phyloP scores from a whole-genome alignment of 1,284 basidiomycete species.

The Phellinidium pouzarii region DNA sequence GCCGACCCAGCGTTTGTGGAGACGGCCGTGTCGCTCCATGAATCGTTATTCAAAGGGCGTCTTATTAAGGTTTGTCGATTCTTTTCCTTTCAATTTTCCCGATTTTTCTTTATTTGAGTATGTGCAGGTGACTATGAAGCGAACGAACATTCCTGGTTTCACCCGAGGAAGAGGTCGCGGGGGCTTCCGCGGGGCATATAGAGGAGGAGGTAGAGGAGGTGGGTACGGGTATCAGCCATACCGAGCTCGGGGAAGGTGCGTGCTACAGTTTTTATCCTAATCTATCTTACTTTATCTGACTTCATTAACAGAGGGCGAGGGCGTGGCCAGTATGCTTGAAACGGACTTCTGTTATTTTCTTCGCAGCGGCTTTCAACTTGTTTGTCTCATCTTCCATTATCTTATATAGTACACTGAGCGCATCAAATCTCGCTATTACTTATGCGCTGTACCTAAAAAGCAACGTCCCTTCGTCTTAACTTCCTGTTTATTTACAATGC shows the following conservation, averaged over 20 bases:
- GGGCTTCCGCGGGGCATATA: conserved; percentile 63
- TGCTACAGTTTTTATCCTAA: conserved; percentile 6
- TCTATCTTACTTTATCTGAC: not conserved
- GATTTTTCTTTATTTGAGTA: conserved; percentile 25
- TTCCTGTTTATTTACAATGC: not conserved
- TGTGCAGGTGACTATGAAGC: conserved; percentile 78
- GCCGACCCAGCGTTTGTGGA: conserved; percentile 91
- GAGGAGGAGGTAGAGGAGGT: conserved; percentile 44
- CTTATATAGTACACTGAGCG: conserved; percentile 8
- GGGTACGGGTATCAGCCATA: conserved; percentile 68
- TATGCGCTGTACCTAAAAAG: not conserved
- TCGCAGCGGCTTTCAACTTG: not conserved
- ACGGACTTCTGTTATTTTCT: not conserved
- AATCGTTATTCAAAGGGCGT: conserved; percentile 89
- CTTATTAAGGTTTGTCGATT: conserved; percentile 71
- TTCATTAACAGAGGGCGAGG: conserved; percentile 23
- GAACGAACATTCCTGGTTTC: conserved; percentile 90
- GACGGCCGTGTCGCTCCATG: conserved; percentile 92
- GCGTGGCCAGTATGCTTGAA: conserved; percentile 20
- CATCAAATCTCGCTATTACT: not conserved
- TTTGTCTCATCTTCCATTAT: not conserved
- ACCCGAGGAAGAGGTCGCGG: conserved; percentile 76
- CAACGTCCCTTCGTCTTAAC: not conserved
- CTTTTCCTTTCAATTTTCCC: conserved; percentile 6
- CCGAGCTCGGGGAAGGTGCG: conserved; percentile 73